Evolutionary conservation across 1,284 basidiomycete genomes (phyloP).

Genomic region (Ganoderma lucidum): DNA sequence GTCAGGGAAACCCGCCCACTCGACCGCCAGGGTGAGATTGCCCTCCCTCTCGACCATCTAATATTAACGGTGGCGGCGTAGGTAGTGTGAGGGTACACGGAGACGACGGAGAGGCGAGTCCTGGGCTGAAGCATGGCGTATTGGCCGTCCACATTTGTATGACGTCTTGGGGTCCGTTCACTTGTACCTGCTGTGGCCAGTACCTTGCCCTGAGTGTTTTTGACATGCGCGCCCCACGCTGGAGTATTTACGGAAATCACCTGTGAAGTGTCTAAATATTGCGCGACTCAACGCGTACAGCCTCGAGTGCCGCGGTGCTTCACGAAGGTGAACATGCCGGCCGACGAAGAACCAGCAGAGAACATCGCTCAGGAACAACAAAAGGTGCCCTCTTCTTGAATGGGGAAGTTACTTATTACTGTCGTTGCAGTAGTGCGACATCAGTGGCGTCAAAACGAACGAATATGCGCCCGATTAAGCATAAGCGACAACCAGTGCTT

Average conservation of each 20-base stretch:
- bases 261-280: slow-evolving; percentile 7
- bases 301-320: slow-evolving; percentile 6
- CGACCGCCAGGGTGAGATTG: background rate
- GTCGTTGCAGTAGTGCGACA: background rate
- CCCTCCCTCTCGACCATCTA: slow-evolving; percentile 1
- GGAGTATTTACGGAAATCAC: background rate
- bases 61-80: slow-evolving; percentile 1
- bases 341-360: slow-evolving; percentile 13
- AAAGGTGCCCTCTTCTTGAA: background rate
- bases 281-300: slow-evolving; percentile 11
- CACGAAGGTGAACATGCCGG: slow-evolving; percentile 25
- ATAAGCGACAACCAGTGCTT: background rate
- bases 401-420: background rate
- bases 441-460: background rate
- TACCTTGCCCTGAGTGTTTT: slow-evolving; percentile 16
- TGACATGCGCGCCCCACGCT: background rate
- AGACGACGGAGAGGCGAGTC: slow-evolving; percentile 17
- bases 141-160: background rate
- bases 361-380: slow-evolving; percentile 19
- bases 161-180: background rate
- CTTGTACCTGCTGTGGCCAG: background rate
- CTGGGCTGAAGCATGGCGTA: background rate
- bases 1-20: background rate
- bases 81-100: background rate
- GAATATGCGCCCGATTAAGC: background rate